Conservation (phyloP, 306 rosid species). For the Luffa aegyptiaca region DNA sequence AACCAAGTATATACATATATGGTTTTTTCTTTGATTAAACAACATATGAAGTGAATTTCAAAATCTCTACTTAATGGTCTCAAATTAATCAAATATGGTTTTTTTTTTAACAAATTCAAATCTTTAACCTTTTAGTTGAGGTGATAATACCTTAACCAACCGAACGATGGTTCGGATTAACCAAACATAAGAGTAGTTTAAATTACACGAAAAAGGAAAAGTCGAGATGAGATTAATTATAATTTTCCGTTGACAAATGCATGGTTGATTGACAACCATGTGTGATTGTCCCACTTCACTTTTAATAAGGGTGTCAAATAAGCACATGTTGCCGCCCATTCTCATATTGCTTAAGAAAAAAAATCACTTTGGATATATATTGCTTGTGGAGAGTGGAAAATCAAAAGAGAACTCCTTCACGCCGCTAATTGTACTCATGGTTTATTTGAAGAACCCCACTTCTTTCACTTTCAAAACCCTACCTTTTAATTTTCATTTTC, state of each 20-base stretch:
- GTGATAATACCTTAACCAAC: no score
- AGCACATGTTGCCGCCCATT: conserved; percentile 58
- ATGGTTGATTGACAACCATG: conserved; percentile 39
- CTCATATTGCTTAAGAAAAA: conserved; percentile 25
- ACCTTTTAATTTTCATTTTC: neutral
- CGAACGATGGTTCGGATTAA: no score
- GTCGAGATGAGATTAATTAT: neutral
- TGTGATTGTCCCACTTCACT: conserved; percentile 38
- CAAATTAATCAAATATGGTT: no score
- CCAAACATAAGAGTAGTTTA: no score
- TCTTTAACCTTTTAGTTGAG: no score
- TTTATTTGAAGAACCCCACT: conserved; percentile 26
- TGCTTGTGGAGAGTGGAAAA: neutral
- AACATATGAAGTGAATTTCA: no score
- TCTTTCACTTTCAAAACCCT: neutral
- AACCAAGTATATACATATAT: no score
- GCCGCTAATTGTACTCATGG: conserved; percentile 11
- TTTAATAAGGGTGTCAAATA: conserved; percentile 13
- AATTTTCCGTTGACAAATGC: neutral
- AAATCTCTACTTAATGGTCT: no score
- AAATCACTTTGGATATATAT: conserved; percentile 18
- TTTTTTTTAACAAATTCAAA: no score
- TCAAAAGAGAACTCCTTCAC: neutral
- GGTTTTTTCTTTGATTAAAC: no score
- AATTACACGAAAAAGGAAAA: no score